A percentile compares a stretch with the other conserved stretches of the same genome.
phyloP scores from a whole-genome alignment of 768 basidiomycete genomes.

The Multifurca ochricompacta region DNA sequence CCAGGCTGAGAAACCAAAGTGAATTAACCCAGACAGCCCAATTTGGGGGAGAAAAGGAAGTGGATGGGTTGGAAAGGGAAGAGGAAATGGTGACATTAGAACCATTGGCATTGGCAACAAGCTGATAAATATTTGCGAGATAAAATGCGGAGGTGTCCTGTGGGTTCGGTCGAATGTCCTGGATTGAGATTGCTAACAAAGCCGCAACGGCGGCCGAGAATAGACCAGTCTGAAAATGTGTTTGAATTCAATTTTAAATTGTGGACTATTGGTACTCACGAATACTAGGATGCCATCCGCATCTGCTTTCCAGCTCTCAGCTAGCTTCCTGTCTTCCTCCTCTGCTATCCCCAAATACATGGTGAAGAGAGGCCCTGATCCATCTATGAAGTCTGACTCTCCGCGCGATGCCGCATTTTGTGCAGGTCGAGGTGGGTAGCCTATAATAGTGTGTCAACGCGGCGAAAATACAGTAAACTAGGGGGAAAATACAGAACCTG shows the following conservation, averaged over 20 bases:
- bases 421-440: not conserved
- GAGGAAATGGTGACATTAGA: too few species aligned
- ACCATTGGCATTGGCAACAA: not conserved
- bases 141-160: not conserved
- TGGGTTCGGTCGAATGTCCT: not conserved
- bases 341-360: not conserved
- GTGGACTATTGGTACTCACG: not conserved
- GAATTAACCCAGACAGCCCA: too few species aligned
- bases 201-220: not conserved
- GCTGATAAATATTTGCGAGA: not conserved
- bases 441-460: too few species aligned
- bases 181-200: not conserved
- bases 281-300: not conserved
- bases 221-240: not conserved
- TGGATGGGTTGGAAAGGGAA: not conserved
- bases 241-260: not conserved
- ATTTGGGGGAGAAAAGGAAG: not conserved
- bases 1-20: slow-evolving; percentile 2
- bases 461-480: too few species aligned
- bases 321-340: not conserved
- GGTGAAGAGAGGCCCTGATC: not conserved
- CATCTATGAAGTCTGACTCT: not conserved
- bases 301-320: not conserved
- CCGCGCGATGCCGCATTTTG: not conserved
- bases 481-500: too few species aligned